Evolutionary conservation across 768 basidiomycete species (phyloP), one percentile per base, ranked within the genome.

Genomic region (Lactarius pseudohatsudake): DNA sequence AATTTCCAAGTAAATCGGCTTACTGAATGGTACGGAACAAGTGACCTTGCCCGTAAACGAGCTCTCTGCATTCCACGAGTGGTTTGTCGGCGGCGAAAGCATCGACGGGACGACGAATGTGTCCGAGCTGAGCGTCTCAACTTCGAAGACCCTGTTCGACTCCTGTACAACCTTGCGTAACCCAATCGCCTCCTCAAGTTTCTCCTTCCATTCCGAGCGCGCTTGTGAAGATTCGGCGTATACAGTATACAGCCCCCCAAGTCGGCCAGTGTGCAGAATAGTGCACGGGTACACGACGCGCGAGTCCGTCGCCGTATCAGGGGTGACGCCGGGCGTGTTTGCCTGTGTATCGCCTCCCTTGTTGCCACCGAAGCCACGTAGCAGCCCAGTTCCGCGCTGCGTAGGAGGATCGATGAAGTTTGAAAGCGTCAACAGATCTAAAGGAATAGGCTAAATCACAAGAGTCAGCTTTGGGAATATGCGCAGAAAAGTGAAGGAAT

Each of bases 81-180:
- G 84, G 57, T 63, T 71, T n/a, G 70, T 67, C 32, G 71, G 59
- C 0, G 74, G 64, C 40, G 81, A 79, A 53, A 83, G 78, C 64
- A 89, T 79, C 1, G 88, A 84, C 0, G 92, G 91, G 26, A 92
- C 84, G 57, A 90, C 77, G 81, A 97, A 97, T 0, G 93, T 95
- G 72, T 96, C 93, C 22, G 86, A 81, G 74, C 94, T 96, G 62
- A 97, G 81, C 2, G 91, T 92, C 73, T 93, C 92, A 65, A 95
- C 84, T 78, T 98, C 95, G 71, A 98, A 97, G 20, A 93, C 93
- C 80, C 94, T 94, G 77, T 94, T 95, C 30, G 91, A 90, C 74
- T 98, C 96, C 74, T 96, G 91, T 34, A 95, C 93, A 40, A 90
- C 87, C 72, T 85, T 88, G 55, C 96, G 85, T 64, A 96, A 74